phyloP scores from a whole-genome alignment of 306 rosid genomes.

The Cucumis hystrix region DNA sequence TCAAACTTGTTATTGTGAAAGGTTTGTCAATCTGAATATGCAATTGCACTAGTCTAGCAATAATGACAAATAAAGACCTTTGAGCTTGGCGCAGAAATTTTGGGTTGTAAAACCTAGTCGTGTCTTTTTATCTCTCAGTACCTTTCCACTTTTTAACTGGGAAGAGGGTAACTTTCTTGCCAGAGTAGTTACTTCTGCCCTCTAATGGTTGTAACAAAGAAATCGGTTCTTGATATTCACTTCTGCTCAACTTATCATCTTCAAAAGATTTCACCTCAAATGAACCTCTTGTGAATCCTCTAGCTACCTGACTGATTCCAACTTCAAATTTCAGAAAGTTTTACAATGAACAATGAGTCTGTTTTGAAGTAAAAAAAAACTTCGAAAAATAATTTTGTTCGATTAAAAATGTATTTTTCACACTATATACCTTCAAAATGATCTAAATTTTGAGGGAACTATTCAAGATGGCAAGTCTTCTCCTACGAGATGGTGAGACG shows the following conservation, averaged over 20 bases:
- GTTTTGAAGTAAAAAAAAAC: background rate
- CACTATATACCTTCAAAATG: constrained; percentile 51
- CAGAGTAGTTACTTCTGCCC: constrained; percentile 23
- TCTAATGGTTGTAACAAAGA: constrained; percentile 47
- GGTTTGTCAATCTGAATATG: background rate
- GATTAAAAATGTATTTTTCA: background rate
- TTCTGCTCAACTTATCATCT: constrained; percentile 41
- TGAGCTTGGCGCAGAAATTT: background rate
- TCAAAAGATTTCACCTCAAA: constrained; percentile 60
- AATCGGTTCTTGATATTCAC: constrained; percentile 37
- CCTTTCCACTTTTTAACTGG: constrained; percentile 61
- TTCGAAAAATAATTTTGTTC: background rate
- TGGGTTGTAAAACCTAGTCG: background rate
- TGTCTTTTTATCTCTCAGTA: constrained; percentile 10
- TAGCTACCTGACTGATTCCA: constrained; percentile 57
- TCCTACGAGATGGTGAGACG: constrained; percentile 24
- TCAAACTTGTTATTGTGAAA: background rate
- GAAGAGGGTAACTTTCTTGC: constrained; percentile 41
- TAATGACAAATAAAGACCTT: background rate
- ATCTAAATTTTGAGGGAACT: constrained; percentile 97
- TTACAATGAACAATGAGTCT: background rate
- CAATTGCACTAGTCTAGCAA: background rate
- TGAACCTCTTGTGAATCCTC: constrained; percentile 81
- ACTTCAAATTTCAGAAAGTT: background rate
- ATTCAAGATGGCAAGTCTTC: constrained; percentile 71